Conservation (phyloP, 1,284 basidiomycete genomes). For the Veloporphyrellus conicus region DNA sequence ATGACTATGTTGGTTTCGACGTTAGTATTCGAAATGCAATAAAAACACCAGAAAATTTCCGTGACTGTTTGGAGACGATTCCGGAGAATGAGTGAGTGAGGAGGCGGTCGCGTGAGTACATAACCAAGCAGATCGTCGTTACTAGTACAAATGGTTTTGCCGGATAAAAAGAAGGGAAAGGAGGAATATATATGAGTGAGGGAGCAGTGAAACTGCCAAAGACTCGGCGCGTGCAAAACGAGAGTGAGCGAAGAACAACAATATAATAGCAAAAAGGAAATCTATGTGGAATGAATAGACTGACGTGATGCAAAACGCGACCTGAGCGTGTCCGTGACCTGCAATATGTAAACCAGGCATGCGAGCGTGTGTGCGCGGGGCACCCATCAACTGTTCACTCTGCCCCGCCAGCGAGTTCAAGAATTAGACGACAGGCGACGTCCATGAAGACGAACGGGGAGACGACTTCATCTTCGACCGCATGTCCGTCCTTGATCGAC, state of each 20-base stretch:
- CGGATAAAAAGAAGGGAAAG: conserved; percentile 5
- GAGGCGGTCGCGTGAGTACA: conserved; percentile 9
- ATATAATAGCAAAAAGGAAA: conserved; percentile 12
- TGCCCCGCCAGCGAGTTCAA: conserved; percentile 72
- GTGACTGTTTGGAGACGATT: background rate
- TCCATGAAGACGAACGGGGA: conserved; percentile 98
- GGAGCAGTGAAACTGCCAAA: conserved; percentile 1
- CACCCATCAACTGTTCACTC: conserved; percentile 21
- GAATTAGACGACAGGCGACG: conserved; percentile 80
- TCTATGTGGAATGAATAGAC: conserved; percentile 19
- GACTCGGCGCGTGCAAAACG: conserved; percentile 4
- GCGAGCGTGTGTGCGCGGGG: background rate
- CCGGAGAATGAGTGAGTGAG: background rate
- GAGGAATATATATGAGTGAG: background rate
- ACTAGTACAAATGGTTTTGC: conserved; percentile 27
- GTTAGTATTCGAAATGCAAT: background rate
- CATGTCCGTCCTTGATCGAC: conserved; percentile 31
- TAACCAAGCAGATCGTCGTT: conserved; percentile 23
- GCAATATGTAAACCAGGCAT: background rate
- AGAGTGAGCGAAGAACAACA: conserved; percentile 13
- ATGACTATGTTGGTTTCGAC: background rate
- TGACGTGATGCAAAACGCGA: conserved; percentile 15
- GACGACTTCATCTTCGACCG: conserved; percentile 63
- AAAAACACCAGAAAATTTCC: background rate
- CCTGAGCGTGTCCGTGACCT: background rate